Evolutionary conservation across 192 early-diverging fungal species (phyloP).

Genomic region (Radiomyces spectabilis): DNA sequence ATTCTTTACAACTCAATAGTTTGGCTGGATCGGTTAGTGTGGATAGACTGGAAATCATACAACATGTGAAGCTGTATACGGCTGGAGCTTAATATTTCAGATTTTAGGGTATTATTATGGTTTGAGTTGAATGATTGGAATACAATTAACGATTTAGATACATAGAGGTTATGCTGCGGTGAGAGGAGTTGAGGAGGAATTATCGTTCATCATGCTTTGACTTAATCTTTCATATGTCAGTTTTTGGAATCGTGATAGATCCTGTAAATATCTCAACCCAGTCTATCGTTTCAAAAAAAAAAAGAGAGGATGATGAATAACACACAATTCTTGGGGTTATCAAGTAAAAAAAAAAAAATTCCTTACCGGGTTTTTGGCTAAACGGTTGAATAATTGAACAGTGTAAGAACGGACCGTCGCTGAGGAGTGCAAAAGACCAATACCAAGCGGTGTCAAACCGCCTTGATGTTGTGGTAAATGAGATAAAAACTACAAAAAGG

Average conservation of each 20-base stretch:
- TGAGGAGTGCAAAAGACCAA: constrained; percentile 73
- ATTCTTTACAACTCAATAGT: too few species aligned
- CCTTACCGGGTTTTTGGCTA: constrained; percentile 60
- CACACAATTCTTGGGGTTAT: too few species aligned
- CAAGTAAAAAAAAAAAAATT: not conserved
- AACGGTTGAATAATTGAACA: constrained; percentile 63
- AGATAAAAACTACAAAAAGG: constrained; percentile 48
- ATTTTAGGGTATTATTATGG: too few species aligned
- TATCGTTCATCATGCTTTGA: too few species aligned
- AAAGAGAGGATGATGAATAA: not conserved
- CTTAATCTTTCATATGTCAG: constrained; percentile 32
- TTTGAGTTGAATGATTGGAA: too few species aligned
- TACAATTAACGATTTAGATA: too few species aligned
- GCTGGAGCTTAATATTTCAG: too few species aligned
- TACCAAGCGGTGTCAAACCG: constrained; percentile 70
- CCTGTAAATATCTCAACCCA: constrained; percentile 33
- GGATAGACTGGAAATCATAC: too few species aligned
- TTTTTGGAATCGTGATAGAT: constrained; percentile 34
- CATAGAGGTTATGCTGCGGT: too few species aligned
- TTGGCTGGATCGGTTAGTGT: too few species aligned
- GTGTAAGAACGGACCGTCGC: constrained; percentile 58
- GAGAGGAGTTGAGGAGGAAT: too few species aligned
- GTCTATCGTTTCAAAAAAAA: constrained; percentile 20
- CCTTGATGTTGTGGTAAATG: constrained; percentile 73
- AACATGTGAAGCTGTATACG: too few species aligned